Evolutionary conservation across 2,329 filamentous ascomycete genomes (phyloP).

Genomic region (Aureobasidium sp.): DNA sequence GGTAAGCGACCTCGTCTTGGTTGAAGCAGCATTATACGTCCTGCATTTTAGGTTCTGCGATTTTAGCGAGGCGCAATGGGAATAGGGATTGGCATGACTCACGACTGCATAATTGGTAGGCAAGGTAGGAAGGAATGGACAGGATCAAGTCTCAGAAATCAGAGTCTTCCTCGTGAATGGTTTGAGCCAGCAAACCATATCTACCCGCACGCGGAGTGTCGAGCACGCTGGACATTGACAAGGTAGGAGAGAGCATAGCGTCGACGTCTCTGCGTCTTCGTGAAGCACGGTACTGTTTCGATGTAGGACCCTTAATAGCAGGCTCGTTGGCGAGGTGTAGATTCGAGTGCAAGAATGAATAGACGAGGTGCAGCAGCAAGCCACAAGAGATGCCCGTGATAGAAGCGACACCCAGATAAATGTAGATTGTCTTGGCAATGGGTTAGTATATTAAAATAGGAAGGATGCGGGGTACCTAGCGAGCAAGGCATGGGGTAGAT

Average conservation of each 20-base stretch:
- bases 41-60: neutral
- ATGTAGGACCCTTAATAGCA: slow-evolving; percentile 20
- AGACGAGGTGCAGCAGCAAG: slow-evolving; percentile 51
- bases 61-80: slow-evolving; percentile 17
- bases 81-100: neutral
- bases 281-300: slow-evolving; percentile 29
- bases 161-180: slow-evolving; percentile 63
- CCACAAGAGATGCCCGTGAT: slow-evolving; percentile 61
- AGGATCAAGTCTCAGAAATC: slow-evolving; percentile 33
- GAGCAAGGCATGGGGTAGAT: neutral
- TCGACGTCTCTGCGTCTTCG: slow-evolving; percentile 22
- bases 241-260: slow-evolving; percentile 18
- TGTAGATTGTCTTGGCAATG: slow-evolving; percentile 39
- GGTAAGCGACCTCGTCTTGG: slow-evolving; percentile 23
- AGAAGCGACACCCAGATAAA: slow-evolving; percentile 59
- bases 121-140: neutral
- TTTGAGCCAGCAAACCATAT: slow-evolving; percentile 53
- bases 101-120: neutral
- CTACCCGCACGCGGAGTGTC: slow-evolving; percentile 31
- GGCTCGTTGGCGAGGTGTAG: slow-evolving; percentile 19
- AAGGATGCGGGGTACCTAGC: neutral
- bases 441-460: slow-evolving; percentile 25
- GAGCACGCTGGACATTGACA: slow-evolving; percentile 21
- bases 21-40: neutral
- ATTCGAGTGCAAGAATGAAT: slow-evolving; percentile 40